Base-by-base conservation (phyloP, 495 filamentous ascomycete species). In the Bryoglossum gracile region DNA sequence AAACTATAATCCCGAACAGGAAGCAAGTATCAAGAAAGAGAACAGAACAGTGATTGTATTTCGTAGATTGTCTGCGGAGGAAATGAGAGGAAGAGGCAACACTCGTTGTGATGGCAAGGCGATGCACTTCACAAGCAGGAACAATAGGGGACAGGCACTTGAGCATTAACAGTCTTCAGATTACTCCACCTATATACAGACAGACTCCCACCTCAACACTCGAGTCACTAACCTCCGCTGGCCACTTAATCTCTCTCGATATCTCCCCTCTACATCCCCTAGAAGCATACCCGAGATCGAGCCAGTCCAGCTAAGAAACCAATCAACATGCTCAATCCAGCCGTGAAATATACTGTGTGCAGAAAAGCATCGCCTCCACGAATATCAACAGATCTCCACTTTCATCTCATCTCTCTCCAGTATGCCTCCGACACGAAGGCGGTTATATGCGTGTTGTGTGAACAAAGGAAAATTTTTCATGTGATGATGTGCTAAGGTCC, bases 401-500 rank as follows among this genome's bases (percentile, higher is more conserved):
- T 25, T n/a, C 21, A 23, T 19, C 39, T 34, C 32, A 6, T 25
- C 23, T 21, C 21, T 3, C 8, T 22, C 28, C n/a, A 4, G 14
- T 18, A 22, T 26, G 11, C 14, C 22, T 9, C 16, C 18, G 25
- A 38, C 4, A 32, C 35, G 25, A 18, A 30, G 22, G 41, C 11
- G 17, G 51, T 35, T 25, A 44, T 50, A 22, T 46, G 50, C 34
- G 45, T 50, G 25, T 45, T n/a, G 41, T 40, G 22, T 23, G 13
- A 35, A 55, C 52, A 55, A 55, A 55, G 40, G 41, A 42, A 55
- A 55, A 26, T 32, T 34, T 16, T 38, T 22, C 13, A 26, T 37
- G 43, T 52, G 49, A 33, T n/a, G 19, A 21, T 50, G 44, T 43
- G 38, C n/a, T 14, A 33, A 33, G 6, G n/a, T n/a, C n/a, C n/a